Conservation (phyloP, 805 yeast genomes). For the Candida tibetensis region DNA sequence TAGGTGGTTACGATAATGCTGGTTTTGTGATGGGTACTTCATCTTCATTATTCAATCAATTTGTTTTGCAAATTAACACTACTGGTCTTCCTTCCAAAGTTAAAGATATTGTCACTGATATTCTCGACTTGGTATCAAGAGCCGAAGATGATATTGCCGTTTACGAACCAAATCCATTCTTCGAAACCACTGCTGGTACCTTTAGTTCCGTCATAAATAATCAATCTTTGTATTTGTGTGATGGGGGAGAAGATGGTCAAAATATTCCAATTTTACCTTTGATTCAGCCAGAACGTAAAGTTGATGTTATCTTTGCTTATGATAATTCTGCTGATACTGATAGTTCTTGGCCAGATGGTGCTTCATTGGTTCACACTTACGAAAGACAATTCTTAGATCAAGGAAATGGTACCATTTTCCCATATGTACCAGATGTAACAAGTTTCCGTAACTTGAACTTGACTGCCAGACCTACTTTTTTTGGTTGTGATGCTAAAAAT, state of each 20-base stretch:
- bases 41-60: slow-evolving; percentile 25
- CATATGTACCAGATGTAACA: slow-evolving; percentile 22
- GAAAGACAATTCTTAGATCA: slow-evolving; percentile 50
- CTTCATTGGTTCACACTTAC: slow-evolving; percentile 55
- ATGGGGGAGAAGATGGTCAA: slow-evolving; percentile 78
- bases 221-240: slow-evolving; percentile 55
- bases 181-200: slow-evolving; percentile 30
- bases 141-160: slow-evolving; percentile 37
- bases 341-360: slow-evolving; percentile 64
- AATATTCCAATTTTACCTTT: slow-evolving; percentile 69
- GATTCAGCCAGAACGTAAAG: slow-evolving; percentile 54
- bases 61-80: slow-evolving; percentile 17
- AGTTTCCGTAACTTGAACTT: slow-evolving; percentile 27
- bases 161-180: slow-evolving; percentile 39
- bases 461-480: slow-evolving; percentile 27
- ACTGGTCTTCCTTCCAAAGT: slow-evolving; percentile 16
- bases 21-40: slow-evolving; percentile 26
- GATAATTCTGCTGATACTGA: slow-evolving; percentile 67
- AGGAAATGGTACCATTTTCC: slow-evolving; percentile 25
- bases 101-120: slow-evolving; percentile 17
- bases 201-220: slow-evolving; percentile 36
- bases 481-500: slow-evolving; percentile 27
- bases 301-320: slow-evolving; percentile 64
- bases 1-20: slow-evolving; percentile 26
- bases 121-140: slow-evolving; percentile 36